Evolutionary conservation across 176 grass and related monocot species (phyloP).

Genomic region (Avena insularis): DNA sequence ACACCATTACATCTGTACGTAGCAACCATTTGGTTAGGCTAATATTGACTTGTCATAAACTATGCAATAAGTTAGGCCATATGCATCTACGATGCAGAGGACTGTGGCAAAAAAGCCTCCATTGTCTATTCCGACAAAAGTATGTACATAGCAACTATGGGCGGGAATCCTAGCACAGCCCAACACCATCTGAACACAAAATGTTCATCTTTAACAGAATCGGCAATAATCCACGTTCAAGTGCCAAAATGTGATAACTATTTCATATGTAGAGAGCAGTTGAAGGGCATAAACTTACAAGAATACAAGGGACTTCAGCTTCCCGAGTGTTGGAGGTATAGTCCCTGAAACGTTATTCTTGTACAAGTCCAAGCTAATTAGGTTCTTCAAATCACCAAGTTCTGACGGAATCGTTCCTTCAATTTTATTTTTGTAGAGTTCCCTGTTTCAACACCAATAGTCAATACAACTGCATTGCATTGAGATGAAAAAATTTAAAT

Average conservation of each 20-base stretch:
- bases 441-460: slow-evolving; percentile 57
- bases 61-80: not conserved
- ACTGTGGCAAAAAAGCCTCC: not conserved
- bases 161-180: not conserved
- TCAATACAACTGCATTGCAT: slow-evolving; percentile 34
- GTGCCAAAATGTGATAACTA: slow-evolving; percentile 3
- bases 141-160: not conserved
- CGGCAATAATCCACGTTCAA: slow-evolving; percentile 2
- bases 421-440: slow-evolving; percentile 98
- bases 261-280: slow-evolving; percentile 19
- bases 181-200: not conserved
- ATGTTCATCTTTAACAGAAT: not conserved
- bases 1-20: not conserved
- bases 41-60: not conserved
- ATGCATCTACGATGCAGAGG: not conserved
- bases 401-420: slow-evolving; percentile 81
- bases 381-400: slow-evolving; percentile 83
- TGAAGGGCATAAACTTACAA: slow-evolving; percentile 69
- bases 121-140: not conserved
- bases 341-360: slow-evolving; percentile 91
- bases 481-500: not conserved
- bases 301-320: slow-evolving; percentile 87
- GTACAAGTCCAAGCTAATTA: slow-evolving; percentile 96
- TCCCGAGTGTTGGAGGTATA: slow-evolving; percentile 79
- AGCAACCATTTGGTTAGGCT: not conserved